A percentile compares a stretch with the other conserved stretches of the same genome.
Conservation (phyloP, 2,329 filamentous ascomycete species). For the Colletotrichum sp. region DNA sequence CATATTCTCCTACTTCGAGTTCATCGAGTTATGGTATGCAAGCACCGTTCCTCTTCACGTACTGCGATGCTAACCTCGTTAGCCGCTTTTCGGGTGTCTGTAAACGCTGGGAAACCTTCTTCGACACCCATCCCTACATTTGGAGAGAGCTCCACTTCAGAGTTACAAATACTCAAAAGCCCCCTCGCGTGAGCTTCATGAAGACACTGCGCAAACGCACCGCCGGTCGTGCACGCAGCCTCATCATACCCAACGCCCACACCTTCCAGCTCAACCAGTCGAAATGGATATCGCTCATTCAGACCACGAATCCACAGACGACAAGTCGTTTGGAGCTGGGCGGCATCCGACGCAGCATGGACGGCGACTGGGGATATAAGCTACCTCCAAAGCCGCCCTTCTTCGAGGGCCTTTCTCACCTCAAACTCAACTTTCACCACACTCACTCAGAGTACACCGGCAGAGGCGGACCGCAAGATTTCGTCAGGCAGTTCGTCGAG, state of each 20-base stretch:
- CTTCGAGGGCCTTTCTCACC: slow-evolving; percentile 1
- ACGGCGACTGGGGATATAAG: slow-evolving; percentile 18
- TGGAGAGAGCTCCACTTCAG: slow-evolving; percentile 19
- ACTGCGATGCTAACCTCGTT: background rate
- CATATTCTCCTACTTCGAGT: slow-evolving; percentile 39
- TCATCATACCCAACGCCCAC: slow-evolving; percentile 12
- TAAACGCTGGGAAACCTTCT: slow-evolving; percentile 20
- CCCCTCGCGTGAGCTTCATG: slow-evolving; percentile 6
- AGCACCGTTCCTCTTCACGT: background rate
- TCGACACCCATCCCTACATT: slow-evolving; percentile 17
- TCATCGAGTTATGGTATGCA: slow-evolving; percentile 24
- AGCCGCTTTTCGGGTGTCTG: slow-evolving; percentile 17
- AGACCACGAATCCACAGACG: slow-evolving; percentile 17
- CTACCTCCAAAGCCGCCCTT: slow-evolving; percentile 16
- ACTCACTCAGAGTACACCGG: background rate
- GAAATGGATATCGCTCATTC: slow-evolving; percentile 17
- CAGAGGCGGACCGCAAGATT: slow-evolving; percentile 6
- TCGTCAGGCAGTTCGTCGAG: slow-evolving; percentile 10
- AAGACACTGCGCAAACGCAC: slow-evolving; percentile 13
- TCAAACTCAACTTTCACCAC: slow-evolving; percentile 7
- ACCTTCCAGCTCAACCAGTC: slow-evolving; percentile 17
- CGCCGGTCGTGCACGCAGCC: slow-evolving; percentile 8
- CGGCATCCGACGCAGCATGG: background rate
- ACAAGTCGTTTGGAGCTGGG: slow-evolving; percentile 16
- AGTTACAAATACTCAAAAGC: background rate